Base-by-base conservation (phyloP, 192 early-diverging fungal genomes). In the Backusella australiensis region DNA sequence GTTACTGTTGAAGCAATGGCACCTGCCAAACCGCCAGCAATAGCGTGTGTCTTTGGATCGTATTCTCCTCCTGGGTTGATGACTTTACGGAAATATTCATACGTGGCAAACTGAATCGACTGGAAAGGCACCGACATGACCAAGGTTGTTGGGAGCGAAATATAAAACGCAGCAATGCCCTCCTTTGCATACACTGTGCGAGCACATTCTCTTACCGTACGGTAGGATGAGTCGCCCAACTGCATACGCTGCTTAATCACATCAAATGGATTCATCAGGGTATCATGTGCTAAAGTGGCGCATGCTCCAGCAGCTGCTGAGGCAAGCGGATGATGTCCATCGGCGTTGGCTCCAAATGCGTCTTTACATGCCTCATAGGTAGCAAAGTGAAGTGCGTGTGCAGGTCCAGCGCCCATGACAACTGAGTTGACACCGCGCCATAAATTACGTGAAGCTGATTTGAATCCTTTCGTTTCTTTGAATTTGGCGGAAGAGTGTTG, bases 241-340 rank as follows among this genome's bases (percentile, higher is more conserved):
- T 98, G 97, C 95, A 97, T 96, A 34, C 97, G 89, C 83, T 98
- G 97, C 82, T 98, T 98, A 78, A 97, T 87, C 17, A 98, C 96
- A 84, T 99, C 97, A 83, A 99, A 99, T 19, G 97, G 97, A 77
- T 95, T 99, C 93, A 96, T 94, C 63, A 97, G 82, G 9, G 92
- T 93, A 73, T 99, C 97, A 82, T 91, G 90, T 6, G 92, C 85
- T 49, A 96, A 81, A 6, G 96, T 97, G 3, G 97, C 97, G 78
- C 89, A 91, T 41, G 93, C 96, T 56, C 97, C 95, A 8, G 97
- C 95, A 19, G 91, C 94, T 87, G 83, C 89, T 41, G 92, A 85
- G 42, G 91, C 89, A 29, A 94, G 11, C 4, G 85, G 83, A 35
- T 89, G 90, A 52, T 89, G 86, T 65, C 89, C 90, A 17, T 69